Base-by-base conservation (phyloP, 139 green algal species). In the Deuterostichococcus epilithicus region DNA sequence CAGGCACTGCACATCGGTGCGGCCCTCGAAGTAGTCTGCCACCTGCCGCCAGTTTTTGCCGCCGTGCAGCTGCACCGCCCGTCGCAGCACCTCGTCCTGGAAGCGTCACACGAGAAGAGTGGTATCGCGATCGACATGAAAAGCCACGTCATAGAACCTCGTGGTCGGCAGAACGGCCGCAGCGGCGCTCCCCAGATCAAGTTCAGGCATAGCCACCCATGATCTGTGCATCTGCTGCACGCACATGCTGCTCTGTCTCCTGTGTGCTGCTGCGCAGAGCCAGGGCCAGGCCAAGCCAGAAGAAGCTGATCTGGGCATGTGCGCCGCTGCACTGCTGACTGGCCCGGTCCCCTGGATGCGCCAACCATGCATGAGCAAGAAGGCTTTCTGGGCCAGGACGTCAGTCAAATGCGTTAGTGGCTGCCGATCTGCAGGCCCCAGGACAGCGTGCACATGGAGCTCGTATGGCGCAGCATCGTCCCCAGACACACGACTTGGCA, bases 21-120 rank as follows among this genome's bases (percentile, higher is more conserved):
- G 81, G 35, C 90, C 89, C 0, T 73, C 37, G 67, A 97, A 91
- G 78, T 91, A 90, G 34, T 91, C 85, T 8, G 92, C 91, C 71
- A 96, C 94, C 52, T 89, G 92, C 78, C 94, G 94, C 91, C 91
- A 96, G 76, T 93, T 94, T 76, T 91, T 94, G 58, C 85, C 90
- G 18, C 92, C 86, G 70, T 92, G 87, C 33, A 86, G 74, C 20
- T 86, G 73, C 60, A 96, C 91, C 58, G 92, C 88, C 63, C 87
- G 66, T 3, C 91, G 82, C 38, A 96, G 85, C 34, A 92, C 79
- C 28, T 95, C 91, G 68, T 96, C 91, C 90, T 95, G 89, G 80
- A 78, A 42, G 34, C 42, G 38, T 8, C 22, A 18, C 20, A 65
- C 37, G 28, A 38, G 38, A 26, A 63, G 28, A 6, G 36, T 37